Evolutionary conservation across 2,329 filamentous ascomycete genomes (phyloP), one percentile per base, ranked within the genome.

Genomic region (Sporothrix phasma): DNA sequence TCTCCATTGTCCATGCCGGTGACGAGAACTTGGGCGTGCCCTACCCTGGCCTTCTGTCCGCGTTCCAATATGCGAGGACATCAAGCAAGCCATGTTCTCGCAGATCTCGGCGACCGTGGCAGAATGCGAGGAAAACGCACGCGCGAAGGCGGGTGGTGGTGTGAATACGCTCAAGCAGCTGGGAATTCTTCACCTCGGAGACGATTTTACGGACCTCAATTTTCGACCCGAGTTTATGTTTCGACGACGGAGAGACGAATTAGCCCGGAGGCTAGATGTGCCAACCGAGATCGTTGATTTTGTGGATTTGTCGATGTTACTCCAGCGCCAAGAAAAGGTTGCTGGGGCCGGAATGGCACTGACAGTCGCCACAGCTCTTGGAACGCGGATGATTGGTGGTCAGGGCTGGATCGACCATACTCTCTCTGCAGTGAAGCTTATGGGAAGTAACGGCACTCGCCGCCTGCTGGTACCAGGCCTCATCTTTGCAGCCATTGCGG

Each of bases 171-270:
- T 97, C 75, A 95, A 95, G 73, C 88, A 91, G 69, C 82, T 97
- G 1, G 94, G 94, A 29, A 79, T 97, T 17, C 74, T 93, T 41
- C 93, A 99, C 73, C 84, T 97, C 5, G 93, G 93, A 10, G 86
- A 94, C 70, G 88, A 93, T 70, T 95, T 93, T 70, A 83, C 88
- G 24, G 88, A 92, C 69, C 84, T 97, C 53, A 90, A 86, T 69
- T 97, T 99, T 85, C 86, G 89, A 34, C 86, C 91, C 1, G 92
- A 97, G 70, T 85, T 92, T 72, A 97, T 99, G 94, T 99, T 97
- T 80, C 87, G 86, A 66, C 86, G 90, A 67, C 88, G 88, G 71
- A 84, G 87, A 66, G 90, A 99, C 73, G 84, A 86, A 1, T 78
- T 96, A 46, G 92, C 90, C 5, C 86, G 91, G 68, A 88, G 96